A percentile compares a stretch with the other conserved stretches of the same genome.
Conservation (phyloP, 2,329 filamentous ascomycete species). For the Talaromyces pinophilus region DNA sequence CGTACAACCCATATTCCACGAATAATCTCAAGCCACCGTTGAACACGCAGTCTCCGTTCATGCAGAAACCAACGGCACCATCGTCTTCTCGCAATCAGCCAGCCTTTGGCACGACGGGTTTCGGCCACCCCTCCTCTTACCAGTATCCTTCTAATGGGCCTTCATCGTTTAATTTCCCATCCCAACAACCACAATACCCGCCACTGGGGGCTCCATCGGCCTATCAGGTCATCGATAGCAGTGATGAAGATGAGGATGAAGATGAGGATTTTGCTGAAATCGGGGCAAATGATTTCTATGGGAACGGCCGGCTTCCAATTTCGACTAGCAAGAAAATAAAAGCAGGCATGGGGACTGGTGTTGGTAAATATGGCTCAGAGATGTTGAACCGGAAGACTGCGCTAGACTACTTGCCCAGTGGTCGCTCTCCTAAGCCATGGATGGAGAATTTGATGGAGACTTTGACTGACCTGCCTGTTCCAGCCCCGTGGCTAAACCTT, state of each 20-base stretch:
- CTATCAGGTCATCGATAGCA: slow-evolving; percentile 25
- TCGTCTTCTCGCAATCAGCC: background rate
- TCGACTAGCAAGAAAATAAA: background rate
- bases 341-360: background rate
- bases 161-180: slow-evolving; percentile 4
- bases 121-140: background rate
- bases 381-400: background rate
- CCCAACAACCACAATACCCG: background rate
- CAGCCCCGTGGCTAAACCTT: background rate
- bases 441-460: background rate
- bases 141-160: slow-evolving; percentile 11
- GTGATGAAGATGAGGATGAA: slow-evolving; percentile 31
- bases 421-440: background rate
- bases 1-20: background rate
- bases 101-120: slow-evolving; percentile 2
- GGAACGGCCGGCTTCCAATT: background rate
- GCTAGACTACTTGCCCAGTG: slow-evolving; percentile 2
- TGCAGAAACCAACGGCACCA: background rate
- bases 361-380: background rate
- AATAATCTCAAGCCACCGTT: background rate
- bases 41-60: background rate
- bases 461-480: background rate
- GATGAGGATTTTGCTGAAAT: slow-evolving; percentile 41
- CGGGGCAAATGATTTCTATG: slow-evolving; percentile 15
- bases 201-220: no score